Percentiles rank a stretch among this genome's conserved stretches.
Conservation (phyloP, 75 land plant genomes). For the Picea sitchensis region DNA sequence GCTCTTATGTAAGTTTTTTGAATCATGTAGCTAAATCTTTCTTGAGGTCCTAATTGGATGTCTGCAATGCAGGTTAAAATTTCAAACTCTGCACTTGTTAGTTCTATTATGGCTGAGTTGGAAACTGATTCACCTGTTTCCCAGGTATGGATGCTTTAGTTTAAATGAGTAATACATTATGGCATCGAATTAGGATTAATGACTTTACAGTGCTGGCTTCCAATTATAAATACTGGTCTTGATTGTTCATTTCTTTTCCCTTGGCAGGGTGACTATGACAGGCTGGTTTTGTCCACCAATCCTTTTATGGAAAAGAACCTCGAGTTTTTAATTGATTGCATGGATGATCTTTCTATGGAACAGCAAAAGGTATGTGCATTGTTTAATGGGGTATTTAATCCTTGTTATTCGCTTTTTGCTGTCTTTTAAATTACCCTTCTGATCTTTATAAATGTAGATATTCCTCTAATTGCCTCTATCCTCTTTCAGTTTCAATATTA, state of each 20-base stretch:
- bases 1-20: not conserved
- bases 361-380: slow-evolving; percentile 75
- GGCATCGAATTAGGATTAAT: not conserved
- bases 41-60: not conserved
- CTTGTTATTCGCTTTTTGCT: slow-evolving; percentile 1
- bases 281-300: slow-evolving; percentile 70
- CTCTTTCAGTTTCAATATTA: slow-evolving; percentile 79
- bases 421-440: not conserved
- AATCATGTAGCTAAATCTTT: not conserved
- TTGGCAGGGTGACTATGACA: slow-evolving; percentile 81
- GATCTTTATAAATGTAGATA: not conserved
- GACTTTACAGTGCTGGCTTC: not conserved
- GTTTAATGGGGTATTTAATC: not conserved
- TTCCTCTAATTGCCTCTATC: not conserved
- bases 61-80: slow-evolving; percentile 65
- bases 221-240: not conserved
- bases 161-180: slow-evolving; percentile 4
- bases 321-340: slow-evolving; percentile 93
- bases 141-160: slow-evolving; percentile 46
- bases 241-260: slow-evolving; percentile 1
- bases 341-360: slow-evolving; percentile 92
- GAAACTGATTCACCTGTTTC: slow-evolving; percentile 90
- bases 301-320: slow-evolving; percentile 91
- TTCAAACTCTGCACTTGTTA: slow-evolving; percentile 91
- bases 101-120: slow-evolving; percentile 91